Conservation (phyloP, 305 asterid species). For the Rubia occidens region DNA sequence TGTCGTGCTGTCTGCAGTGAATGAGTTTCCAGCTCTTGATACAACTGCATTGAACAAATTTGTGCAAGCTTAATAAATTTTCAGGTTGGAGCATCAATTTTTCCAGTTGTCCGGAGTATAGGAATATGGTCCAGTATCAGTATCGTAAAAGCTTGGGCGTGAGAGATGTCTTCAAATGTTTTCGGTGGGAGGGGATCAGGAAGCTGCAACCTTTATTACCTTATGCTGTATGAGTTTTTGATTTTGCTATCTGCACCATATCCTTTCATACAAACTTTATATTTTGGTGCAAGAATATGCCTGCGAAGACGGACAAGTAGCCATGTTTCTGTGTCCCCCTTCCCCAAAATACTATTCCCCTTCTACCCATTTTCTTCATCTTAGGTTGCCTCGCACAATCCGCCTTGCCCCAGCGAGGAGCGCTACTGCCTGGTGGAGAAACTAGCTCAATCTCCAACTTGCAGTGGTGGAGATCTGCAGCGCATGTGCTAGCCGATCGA, state of each 20-base stretch:
- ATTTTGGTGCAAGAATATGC: neutral
- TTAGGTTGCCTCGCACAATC: too few species aligned
- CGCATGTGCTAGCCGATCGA: too few species aligned
- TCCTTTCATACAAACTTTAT: neutral
- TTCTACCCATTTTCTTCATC: too few species aligned
- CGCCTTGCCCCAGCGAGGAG: too few species aligned
- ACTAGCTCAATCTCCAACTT: too few species aligned
- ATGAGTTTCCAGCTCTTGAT: slow-evolving; percentile 65
- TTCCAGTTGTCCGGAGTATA: neutral
- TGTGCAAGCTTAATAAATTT: slow-evolving; percentile 29
- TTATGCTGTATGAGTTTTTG: neutral
- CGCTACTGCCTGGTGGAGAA: too few species aligned
- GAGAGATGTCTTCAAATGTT: neutral
- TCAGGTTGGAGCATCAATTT: neutral
- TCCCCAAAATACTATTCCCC: too few species aligned
- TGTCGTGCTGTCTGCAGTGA: slow-evolving; percentile 48
- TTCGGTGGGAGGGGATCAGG: neutral
- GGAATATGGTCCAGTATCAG: too few species aligned
- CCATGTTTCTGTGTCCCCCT: neutral
- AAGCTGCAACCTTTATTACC: neutral
- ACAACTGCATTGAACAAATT: slow-evolving; percentile 66
- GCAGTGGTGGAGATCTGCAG: too few species aligned
- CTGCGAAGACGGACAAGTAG: neutral
- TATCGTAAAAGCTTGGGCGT: neutral
- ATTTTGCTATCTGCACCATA: neutral